Base-by-base conservation (phyloP, 2,329 filamentous ascomycete species). In the Ascosphaera acerosa region DNA sequence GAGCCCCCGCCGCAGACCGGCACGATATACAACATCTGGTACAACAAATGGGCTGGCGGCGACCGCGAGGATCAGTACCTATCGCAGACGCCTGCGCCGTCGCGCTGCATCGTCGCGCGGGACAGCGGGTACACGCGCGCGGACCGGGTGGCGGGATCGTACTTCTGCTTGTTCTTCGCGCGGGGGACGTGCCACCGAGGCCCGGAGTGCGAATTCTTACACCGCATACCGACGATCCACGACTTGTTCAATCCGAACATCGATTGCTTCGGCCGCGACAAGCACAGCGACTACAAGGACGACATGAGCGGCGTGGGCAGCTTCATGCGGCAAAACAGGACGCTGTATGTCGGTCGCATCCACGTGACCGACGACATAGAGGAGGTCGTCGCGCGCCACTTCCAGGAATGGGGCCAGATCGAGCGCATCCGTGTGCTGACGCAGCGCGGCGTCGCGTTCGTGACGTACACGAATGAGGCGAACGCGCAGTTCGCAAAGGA, bases 21-120 rank as follows among this genome's bases (percentile, higher is more conserved):
- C 32, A 90, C 78, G 0, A 80, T 82, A 35, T 97, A 87, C 63
- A 97, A 97, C 53, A 89, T 90, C 45, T 92, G 82, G 84, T 91
- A 92, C 57, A 92, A 91, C 58, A 94, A 92, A 54, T 94, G 84
- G 82, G 76, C 73, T 1, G 87, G 87, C 40, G 87, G 87, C 45
- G 87, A 97, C 53, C 69, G 81, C 36, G 84, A 94, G 47, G 81
- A 89, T 57, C 80, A 82, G 42, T 81, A 84, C 45, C 64, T 81
- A 3, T 78, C 75, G 20, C 74, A 92, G 47, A 76, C 72, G 15
- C 66, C 72, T 10, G 84, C 87, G 3, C 71, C 75, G 39, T 75
- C 74, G 2, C 76, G 89, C 33, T 94, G 87, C 60, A 87, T 82
- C 47, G 60, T 97, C 36, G 72, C 72, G 1, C 68, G 64, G 37